phyloP scores from a whole-genome alignment of 192 early-diverging fungal genomes.

The Coemansia brasiliensis region DNA sequence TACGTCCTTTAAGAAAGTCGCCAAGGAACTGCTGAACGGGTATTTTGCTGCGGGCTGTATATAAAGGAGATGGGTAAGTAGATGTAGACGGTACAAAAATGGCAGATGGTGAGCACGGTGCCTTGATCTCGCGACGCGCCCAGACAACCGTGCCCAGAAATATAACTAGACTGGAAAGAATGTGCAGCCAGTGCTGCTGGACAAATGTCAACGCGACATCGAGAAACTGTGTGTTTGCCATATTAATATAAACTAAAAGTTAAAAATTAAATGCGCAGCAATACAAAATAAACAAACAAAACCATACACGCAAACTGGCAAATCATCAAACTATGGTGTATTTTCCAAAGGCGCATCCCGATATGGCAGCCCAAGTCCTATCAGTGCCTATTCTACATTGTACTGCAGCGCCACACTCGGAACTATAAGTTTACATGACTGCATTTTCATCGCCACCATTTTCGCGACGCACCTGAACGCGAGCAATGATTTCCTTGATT shows the following conservation, averaged over 20 bases:
- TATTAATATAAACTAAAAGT: not conserved
- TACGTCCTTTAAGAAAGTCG: constrained; percentile 46
- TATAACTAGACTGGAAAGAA: constrained; percentile 17
- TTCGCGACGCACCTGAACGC: constrained; percentile 75
- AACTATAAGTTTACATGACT: constrained; percentile 11
- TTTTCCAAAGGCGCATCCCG: not conserved
- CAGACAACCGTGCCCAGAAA: constrained; percentile 31
- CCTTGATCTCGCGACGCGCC: constrained; percentile 20
- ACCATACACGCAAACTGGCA: not conserved
- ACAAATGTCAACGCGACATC: constrained; percentile 8
- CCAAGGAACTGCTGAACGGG: constrained; percentile 39
- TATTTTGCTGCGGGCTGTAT: constrained; percentile 43
- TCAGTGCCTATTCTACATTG: too few species aligned
- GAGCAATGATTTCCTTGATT: constrained; percentile 86
- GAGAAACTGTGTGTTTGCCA: constrained; percentile 13
- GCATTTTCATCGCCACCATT: constrained; percentile 69
- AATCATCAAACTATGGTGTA: too few species aligned
- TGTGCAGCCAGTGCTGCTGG: constrained; percentile 24
- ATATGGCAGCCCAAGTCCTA: not conserved
- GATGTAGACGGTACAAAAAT: constrained; percentile 54
- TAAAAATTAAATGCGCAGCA: constrained; percentile 1
- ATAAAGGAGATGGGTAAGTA: constrained; percentile 42
- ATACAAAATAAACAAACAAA: constrained; percentile 5
- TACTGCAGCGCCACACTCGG: not conserved
- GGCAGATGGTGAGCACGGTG: constrained; percentile 30